Conservation (phyloP, 2,329 filamentous ascomycete genomes). For the Dactylellina parvicollis region DNA sequence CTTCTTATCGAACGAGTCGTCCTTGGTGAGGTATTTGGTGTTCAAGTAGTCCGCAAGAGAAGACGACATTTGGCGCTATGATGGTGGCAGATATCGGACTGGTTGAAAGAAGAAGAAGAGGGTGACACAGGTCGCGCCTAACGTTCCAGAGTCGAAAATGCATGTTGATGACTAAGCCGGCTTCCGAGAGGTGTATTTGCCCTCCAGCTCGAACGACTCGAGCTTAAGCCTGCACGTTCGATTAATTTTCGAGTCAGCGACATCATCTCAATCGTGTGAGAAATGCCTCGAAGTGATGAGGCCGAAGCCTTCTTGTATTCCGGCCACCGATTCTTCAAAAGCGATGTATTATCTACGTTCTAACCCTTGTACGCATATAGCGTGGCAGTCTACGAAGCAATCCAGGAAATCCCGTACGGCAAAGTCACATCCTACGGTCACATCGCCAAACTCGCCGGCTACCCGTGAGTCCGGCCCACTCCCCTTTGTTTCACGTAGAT, state of each 20-base stretch:
- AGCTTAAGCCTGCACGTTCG: background rate
- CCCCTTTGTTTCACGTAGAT: background rate
- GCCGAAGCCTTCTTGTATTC: constrained; percentile 74
- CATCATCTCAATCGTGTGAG: background rate
- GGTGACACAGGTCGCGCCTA: no score
- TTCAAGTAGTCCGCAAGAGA: constrained; percentile 85
- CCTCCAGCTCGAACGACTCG: no score
- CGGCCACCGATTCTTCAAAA: background rate
- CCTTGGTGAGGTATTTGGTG: constrained; percentile 80
- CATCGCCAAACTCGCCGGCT: constrained; percentile 75
- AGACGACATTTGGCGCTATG: constrained; percentile 64
- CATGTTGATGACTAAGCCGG: no score
- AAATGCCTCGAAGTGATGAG: constrained; percentile 67
- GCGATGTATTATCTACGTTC: background rate
- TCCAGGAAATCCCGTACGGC: constrained; percentile 84
- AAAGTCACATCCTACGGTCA: constrained; percentile 89
- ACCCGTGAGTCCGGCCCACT: constrained; percentile 76
- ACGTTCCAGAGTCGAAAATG: no score
- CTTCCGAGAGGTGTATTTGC: no score
- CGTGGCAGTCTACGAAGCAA: constrained; percentile 78
- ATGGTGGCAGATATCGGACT: background rate
- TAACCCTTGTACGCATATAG: background rate
- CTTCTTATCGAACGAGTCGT: constrained; percentile 67
- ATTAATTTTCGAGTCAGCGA: background rate
- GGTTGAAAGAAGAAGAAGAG: no score